Evolutionary conservation across 345 rosid species (phyloP).

Genomic region (Isatis tinctoria): DNA sequence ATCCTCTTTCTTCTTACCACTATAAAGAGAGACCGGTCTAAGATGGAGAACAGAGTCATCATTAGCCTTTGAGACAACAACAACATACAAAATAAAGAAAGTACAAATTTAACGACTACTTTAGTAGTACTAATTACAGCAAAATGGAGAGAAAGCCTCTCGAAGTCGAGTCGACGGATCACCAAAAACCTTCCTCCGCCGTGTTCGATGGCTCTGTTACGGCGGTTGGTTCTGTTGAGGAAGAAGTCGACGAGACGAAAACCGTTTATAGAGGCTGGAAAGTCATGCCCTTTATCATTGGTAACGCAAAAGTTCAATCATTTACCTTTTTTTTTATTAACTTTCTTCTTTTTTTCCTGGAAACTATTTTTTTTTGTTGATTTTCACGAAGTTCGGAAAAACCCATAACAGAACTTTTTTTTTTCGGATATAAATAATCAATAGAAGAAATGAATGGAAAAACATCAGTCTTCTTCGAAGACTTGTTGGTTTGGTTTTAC

Average conservation of each 20-base stretch:
- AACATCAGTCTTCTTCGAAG: conserved; percentile 9
- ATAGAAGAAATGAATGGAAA: neutral
- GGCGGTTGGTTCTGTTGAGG: conserved; percentile 23
- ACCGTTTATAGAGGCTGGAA: conserved; percentile 64
- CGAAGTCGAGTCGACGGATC: conserved; percentile 28
- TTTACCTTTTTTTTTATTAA: neutral
- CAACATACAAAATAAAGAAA: neutral
- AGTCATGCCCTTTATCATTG: conserved; percentile 70
- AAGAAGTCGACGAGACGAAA: conserved; percentile 18
- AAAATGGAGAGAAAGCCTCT: conserved; percentile 35
- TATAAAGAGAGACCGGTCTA: conserved; percentile 20
- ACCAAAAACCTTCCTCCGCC: conserved; percentile 26
- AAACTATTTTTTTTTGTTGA: neutral
- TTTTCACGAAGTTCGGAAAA: neutral
- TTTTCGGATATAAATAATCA: neutral
- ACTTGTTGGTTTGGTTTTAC: conserved; percentile 1
- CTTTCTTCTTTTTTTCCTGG: neutral
- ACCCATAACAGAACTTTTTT: neutral
- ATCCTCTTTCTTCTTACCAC: conserved; percentile 17
- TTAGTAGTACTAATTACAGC: neutral
- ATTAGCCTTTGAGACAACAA: conserved; percentile 3
- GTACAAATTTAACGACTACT: neutral
- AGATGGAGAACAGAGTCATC: conserved; percentile 23
- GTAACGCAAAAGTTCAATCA: conserved; percentile 9
- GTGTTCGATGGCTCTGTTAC: conserved; percentile 24